These are phyloP conservation scores for Nemania abortiva DNA, from an alignment of 2,329 filamentous ascomycete species.

Conservation along the genomic window DNA sequence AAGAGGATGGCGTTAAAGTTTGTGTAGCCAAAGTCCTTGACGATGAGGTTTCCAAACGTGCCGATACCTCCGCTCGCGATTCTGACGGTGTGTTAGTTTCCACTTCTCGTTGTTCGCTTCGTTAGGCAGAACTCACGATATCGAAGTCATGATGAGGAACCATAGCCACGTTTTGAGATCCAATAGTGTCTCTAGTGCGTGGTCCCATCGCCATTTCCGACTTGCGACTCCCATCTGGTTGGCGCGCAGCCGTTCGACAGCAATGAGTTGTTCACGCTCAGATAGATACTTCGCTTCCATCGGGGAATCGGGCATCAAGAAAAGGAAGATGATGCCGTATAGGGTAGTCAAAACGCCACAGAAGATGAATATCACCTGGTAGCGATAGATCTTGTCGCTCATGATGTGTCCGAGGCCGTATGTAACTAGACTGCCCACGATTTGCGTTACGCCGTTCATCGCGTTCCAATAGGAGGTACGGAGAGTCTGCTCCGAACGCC, in stretches of 20 bases:
- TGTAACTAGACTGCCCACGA: conserved; percentile 67
- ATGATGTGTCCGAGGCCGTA: conserved; percentile 64
- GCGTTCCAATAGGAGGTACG: conserved; percentile 65
- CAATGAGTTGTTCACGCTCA: conserved; percentile 74
- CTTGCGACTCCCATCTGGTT: conserved; percentile 83
- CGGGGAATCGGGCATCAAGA: conserved; percentile 74
- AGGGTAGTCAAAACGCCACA: conserved; percentile 64
- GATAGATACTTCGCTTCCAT: conserved; percentile 70
- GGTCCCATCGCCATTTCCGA: conserved; percentile 75
- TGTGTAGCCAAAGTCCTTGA: conserved; percentile 57
- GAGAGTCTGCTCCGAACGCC: conserved; percentile 63
- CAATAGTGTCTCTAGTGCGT: conserved; percentile 64
- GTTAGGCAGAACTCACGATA: conserved; percentile 69
- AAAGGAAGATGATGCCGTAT: conserved; percentile 63
- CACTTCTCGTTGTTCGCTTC: conserved; percentile 44
- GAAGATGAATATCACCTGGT: conserved; percentile 66
- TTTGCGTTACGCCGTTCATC: conserved; percentile 67
- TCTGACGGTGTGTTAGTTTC: conserved; percentile 39
- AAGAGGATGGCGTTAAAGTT: conserved; percentile 57
- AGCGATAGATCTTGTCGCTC: conserved; percentile 58
- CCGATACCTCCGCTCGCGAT: conserved; percentile 56
- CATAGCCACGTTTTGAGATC: conserved; percentile 68
- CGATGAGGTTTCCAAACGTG: conserved; percentile 56
- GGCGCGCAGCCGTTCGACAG: conserved; percentile 76
- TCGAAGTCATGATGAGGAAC: conserved; percentile 70